Evolutionary conservation across 306 rosid genomes (phyloP).

Genomic region (Glycyrrhiza uralensis): DNA sequence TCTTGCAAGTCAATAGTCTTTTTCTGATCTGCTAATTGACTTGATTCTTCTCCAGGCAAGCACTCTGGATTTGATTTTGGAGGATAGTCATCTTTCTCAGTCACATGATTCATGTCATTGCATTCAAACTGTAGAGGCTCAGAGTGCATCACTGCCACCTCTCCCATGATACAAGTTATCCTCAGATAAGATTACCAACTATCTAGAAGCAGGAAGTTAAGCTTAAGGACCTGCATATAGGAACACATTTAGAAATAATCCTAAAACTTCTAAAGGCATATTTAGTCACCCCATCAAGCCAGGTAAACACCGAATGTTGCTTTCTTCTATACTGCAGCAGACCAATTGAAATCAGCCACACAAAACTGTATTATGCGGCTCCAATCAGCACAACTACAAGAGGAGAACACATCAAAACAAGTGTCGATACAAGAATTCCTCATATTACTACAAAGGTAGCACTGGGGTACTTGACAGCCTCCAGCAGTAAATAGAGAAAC

Average conservation of each 20-base stretch:
- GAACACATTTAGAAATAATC: conserved; percentile 51
- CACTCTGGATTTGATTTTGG: conserved; percentile 31
- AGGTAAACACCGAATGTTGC: conserved; percentile 60
- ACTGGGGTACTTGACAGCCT: conserved; percentile 61
- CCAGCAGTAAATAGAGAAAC: conserved; percentile 51
- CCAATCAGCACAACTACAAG: conserved; percentile 73
- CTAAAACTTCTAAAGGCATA: conserved; percentile 54
- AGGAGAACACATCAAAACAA: conserved; percentile 63
- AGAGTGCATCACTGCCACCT: conserved; percentile 49
- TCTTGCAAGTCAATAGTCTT: conserved; percentile 31
- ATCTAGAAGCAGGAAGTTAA: conserved; percentile 46
- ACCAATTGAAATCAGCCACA: conserved; percentile 73
- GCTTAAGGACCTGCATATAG: conserved; percentile 71
- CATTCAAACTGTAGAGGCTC: conserved; percentile 42
- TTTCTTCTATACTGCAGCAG: conserved; percentile 76
- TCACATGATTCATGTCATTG: conserved; percentile 37
- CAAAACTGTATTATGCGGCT: conserved; percentile 54
- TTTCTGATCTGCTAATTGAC: conserved; percentile 12
- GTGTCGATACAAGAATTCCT: conserved; percentile 55
- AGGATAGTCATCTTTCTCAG: conserved; percentile 24
- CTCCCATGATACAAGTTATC: conserved; percentile 44
- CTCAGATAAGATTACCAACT: conserved; percentile 30
- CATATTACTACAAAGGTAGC: conserved; percentile 47
- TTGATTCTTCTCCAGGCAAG: conserved; percentile 37
- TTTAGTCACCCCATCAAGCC: conserved; percentile 65